These are phyloP conservation scores for Fulvia fulva DNA, from an alignment of 2,329 filamentous ascomycete genomes.

Conservation along the genomic window DNA sequence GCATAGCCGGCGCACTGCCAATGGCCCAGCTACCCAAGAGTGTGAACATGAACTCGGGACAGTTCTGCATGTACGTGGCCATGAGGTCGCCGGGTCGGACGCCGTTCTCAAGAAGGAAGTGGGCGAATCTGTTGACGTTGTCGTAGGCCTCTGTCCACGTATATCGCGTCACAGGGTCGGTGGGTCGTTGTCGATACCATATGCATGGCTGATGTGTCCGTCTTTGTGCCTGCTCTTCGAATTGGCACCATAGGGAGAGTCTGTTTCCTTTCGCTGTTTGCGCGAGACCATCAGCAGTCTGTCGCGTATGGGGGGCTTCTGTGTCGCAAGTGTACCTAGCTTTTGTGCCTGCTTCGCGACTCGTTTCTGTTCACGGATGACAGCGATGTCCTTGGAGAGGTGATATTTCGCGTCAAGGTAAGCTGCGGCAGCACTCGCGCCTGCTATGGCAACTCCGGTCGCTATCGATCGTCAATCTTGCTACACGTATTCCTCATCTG, in stretches of 20 bases:
- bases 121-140: slow-evolving; percentile 57
- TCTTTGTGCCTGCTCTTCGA: slow-evolving; percentile 47
- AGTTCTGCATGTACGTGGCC: slow-evolving; percentile 34
- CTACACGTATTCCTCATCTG: not conserved
- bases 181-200: slow-evolving; percentile 60
- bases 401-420: slow-evolving; percentile 72
- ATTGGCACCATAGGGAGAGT: slow-evolving; percentile 62
- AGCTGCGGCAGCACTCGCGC: slow-evolving; percentile 61
- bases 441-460: slow-evolving; percentile 36
- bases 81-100: slow-evolving; percentile 34
- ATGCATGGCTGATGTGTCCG: slow-evolving; percentile 50
- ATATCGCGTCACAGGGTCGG: slow-evolving; percentile 36
- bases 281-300: slow-evolving; percentile 11
- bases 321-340: slow-evolving; percentile 1
- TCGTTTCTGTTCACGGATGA: slow-evolving; percentile 11
- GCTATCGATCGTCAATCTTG: not conserved
- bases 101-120: slow-evolving; percentile 52
- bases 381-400: slow-evolving; percentile 63
- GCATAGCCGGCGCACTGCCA: slow-evolving; percentile 33
- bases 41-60: slow-evolving; percentile 34
- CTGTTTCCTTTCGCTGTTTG: slow-evolving; percentile 49
- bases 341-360: not conserved
- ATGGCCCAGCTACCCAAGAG: slow-evolving; percentile 31
- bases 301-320: not conserved
- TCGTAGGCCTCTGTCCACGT: slow-evolving; percentile 56